Conservation (phyloP, 2,329 filamentous ascomycete species). For the Didymella glomerata region DNA sequence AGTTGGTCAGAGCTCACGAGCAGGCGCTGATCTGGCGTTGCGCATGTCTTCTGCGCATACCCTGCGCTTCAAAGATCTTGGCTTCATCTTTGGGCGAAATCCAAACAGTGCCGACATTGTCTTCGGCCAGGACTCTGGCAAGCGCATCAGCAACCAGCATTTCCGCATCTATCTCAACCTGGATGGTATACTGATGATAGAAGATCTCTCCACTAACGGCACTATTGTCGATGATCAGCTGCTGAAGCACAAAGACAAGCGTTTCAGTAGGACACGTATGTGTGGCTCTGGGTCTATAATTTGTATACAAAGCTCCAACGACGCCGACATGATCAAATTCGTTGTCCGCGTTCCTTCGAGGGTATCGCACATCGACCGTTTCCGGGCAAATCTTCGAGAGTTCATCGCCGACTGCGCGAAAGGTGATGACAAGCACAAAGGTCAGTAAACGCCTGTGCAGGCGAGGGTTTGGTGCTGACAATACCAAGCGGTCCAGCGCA, state of each 20-base stretch:
- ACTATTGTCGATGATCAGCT: conserved; percentile 81
- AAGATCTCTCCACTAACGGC: conserved; percentile 95
- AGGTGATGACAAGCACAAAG: conserved; percentile 37
- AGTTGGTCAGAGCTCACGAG: conserved; percentile 29
- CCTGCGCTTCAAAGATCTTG: conserved; percentile 72
- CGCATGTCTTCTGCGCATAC: conserved; percentile 71
- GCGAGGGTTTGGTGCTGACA: conserved; percentile 5
- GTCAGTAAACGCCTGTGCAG: conserved; percentile 8
- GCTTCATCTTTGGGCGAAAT: conserved; percentile 90
- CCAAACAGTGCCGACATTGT: conserved; percentile 73
- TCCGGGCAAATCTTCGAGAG: conserved; percentile 71
- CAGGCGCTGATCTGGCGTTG: conserved; percentile 72
- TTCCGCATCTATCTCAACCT: conserved; percentile 92
- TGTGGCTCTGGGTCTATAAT: conserved; percentile 77
- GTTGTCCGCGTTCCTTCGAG: conserved; percentile 81
- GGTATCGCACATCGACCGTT: conserved; percentile 73
- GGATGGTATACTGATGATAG: conserved; percentile 87
- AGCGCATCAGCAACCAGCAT: conserved; percentile 90
- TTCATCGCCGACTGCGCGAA: conserved; percentile 63
- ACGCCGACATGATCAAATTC: conserved; percentile 75
- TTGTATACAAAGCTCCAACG: conserved; percentile 66
- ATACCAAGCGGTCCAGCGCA: conserved; percentile 29
- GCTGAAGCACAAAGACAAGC: conserved; percentile 61
- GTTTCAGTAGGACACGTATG: conserved; percentile 65
- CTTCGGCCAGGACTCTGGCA: conserved; percentile 69